phyloP scores from a whole-genome alignment of 2,329 filamentous ascomycete genomes.

The Cordyceps pruinosa region DNA sequence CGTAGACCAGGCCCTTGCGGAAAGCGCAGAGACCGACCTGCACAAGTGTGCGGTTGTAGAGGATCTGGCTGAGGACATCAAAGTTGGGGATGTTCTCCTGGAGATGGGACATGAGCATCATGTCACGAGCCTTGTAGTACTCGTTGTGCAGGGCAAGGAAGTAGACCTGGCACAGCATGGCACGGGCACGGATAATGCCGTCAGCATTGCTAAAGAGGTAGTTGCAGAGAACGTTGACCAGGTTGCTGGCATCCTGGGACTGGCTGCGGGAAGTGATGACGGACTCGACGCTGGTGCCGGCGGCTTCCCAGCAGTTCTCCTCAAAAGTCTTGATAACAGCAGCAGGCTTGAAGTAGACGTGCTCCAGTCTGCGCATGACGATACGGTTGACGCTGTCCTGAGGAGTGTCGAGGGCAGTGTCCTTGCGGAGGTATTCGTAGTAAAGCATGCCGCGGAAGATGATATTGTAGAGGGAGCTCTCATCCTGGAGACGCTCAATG shows the following conservation, averaged over 20 bases:
- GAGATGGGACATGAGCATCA: constrained; percentile 99
- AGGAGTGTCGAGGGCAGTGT: constrained; percentile 61
- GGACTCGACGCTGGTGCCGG: constrained; percentile 65
- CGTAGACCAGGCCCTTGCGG: constrained; percentile 92
- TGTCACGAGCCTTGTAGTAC: constrained; percentile 95
- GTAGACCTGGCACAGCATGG: constrained; percentile 98
- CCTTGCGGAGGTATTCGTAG: constrained; percentile 71
- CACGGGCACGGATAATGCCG: constrained; percentile 89
- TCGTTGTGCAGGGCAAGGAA: constrained; percentile 95
- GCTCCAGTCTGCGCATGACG: constrained; percentile 88
- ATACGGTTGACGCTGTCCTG: constrained; percentile 90
- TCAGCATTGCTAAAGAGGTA: constrained; percentile 94
- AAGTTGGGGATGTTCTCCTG: constrained; percentile 97
- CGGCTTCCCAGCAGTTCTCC: constrained; percentile 84
- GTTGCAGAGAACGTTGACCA: constrained; percentile 84
- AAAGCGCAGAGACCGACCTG: constrained; percentile 98
- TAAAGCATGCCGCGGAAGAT: constrained; percentile 86
- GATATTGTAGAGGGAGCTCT: constrained; percentile 83
- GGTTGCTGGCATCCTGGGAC: constrained; percentile 60
- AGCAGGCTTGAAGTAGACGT: constrained; percentile 98
- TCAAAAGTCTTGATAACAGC: constrained; percentile 91
- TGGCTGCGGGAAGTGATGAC: constrained; percentile 68
- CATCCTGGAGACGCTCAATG: constrained; percentile 88
- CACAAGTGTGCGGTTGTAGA: constrained; percentile 96
- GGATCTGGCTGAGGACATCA: constrained; percentile 92